A percentile compares a stretch with the other conserved stretches of the same genome.
Conservation (phyloP, 2,329 filamentous ascomycete species). For the Magnaporthiopsis incrustans region DNA sequence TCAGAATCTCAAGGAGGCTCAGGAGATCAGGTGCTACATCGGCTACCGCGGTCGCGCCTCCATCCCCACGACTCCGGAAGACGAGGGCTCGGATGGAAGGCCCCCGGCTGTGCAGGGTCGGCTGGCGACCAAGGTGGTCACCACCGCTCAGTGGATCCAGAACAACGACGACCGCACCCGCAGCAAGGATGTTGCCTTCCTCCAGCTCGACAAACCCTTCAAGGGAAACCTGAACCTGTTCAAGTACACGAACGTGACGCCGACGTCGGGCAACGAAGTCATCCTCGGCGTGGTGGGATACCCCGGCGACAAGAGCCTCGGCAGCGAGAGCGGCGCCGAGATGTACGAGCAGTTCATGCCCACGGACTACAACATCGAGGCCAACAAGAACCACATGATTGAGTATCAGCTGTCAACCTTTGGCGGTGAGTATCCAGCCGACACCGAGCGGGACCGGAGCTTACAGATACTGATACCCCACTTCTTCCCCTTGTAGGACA, state of each 20-base stretch:
- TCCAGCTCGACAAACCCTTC: constrained; percentile 18
- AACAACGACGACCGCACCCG: constrained; percentile 10
- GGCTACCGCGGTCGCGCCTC: constrained; percentile 22
- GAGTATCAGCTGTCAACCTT: constrained; percentile 22
- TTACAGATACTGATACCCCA: neutral
- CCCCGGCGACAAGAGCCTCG: constrained; percentile 20
- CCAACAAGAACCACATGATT: constrained; percentile 19
- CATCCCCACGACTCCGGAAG: neutral
- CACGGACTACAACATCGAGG: constrained; percentile 17
- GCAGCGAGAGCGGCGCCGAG: constrained; percentile 19
- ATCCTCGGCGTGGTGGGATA: constrained; percentile 25
- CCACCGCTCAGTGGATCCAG: constrained; percentile 17
- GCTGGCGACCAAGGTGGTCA: constrained; percentile 14
- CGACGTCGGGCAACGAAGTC: constrained; percentile 1
- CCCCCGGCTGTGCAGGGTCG: constrained; percentile 9
- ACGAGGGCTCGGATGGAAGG: no score
- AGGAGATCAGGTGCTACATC: constrained; percentile 24
- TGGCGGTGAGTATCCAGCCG: constrained; percentile 15
- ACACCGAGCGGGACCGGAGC: no score
- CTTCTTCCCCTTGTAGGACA: constrained; percentile 16
- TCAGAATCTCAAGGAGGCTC: constrained; percentile 14
- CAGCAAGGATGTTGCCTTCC: constrained; percentile 17
- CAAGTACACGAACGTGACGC: constrained; percentile 16
- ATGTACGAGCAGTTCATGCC: constrained; percentile 24
- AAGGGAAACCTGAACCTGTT: constrained; percentile 17